Evolutionary conservation across 2,329 filamentous ascomycete species (phyloP), one percentile per base, ranked within the genome.

Genomic region (Colletotrichum destructivum): DNA sequence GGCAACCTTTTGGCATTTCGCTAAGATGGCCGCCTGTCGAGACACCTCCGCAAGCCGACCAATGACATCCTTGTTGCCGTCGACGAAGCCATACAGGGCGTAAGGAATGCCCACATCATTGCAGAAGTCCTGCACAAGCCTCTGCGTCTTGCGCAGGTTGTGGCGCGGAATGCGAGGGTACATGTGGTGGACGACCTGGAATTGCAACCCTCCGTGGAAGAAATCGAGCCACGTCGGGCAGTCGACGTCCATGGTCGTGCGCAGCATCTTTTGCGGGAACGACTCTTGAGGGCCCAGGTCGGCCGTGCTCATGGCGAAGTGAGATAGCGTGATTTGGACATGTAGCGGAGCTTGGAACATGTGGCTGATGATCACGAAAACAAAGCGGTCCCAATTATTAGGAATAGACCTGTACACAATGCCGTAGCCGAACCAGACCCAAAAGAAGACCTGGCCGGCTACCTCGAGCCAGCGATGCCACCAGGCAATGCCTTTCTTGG

Each of bases 181-280:
- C 26, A 97, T 84, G 79, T 97, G 94, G 78, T 97, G 94, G 62
- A 97, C 92, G 9, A 92, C 94, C 81, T 97, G 94, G 81, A 97
- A 97, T 80, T 97, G 95, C 73, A 97, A 84, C 4, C 94, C 95
- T 26, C 94, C 94, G 76, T 97, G 94, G 81, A 97, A 89, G 79
- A 95, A 97, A 79, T 97, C 94, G 15, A 97, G 86, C 94, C 95
- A 97, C 15, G 88, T 86, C 0, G 94, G 94, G 78, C 94, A 97
- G 79, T 96, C 94, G 26, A 97, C 91, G 74, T 97, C 94, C 94
- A 98, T 97, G 15, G 95, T 97, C 1, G 95, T 98, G 75, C 95
- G 91, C 56, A 98, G 87, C 92, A 97, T 96, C 81, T 92, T 93
- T 82, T 97, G 94, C 0, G 95, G 91, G 80, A 98, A 98, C 0